Percentiles rank a stretch among this genome's conserved stretches.
Conservation (phyloP, 805 yeast genomes). For the Metschnikowia vanudenii region DNA sequence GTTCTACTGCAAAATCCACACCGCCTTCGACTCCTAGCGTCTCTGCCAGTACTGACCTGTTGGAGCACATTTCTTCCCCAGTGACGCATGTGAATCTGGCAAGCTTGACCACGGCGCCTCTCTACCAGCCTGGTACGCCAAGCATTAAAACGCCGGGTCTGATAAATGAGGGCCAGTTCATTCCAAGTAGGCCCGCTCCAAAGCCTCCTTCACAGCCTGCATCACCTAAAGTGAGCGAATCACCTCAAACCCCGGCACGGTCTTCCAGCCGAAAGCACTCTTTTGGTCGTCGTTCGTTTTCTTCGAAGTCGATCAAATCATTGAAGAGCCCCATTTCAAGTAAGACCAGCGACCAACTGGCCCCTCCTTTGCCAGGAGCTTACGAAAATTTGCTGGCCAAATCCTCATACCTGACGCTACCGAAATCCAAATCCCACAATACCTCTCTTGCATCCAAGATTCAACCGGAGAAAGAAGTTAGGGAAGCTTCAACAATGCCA, state of each 20-base stretch:
- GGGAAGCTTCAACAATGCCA: slow-evolving; percentile 40
- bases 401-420: slow-evolving; percentile 21
- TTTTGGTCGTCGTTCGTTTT: slow-evolving; percentile 28
- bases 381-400: slow-evolving; percentile 7
- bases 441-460: slow-evolving; percentile 34
- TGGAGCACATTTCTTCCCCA: slow-evolving; percentile 12
- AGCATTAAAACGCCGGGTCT: slow-evolving; percentile 1
- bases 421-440: slow-evolving; percentile 44
- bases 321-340: slow-evolving; percentile 6
- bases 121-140: not conserved
- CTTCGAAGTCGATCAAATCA: slow-evolving; percentile 38
- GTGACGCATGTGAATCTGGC: slow-evolving; percentile 1
- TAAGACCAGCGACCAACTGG: slow-evolving; percentile 12
- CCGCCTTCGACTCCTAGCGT: slow-evolving; percentile 32
- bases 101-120: not conserved
- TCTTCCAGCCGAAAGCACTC: slow-evolving; percentile 8
- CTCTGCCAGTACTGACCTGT: slow-evolving; percentile 14
- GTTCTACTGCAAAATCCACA: slow-evolving; percentile 26
- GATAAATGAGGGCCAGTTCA: slow-evolving; percentile 42
- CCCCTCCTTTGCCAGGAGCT: slow-evolving; percentile 22
- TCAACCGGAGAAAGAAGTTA: slow-evolving; percentile 17
- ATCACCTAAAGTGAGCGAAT: slow-evolving; percentile 14
- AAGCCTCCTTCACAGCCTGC: slow-evolving; percentile 43
- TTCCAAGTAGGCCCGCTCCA: slow-evolving; percentile 70
- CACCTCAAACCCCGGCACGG: slow-evolving; percentile 16